phyloP scores from a whole-genome alignment of 495 filamentous ascomycete species.

The Xylaria bambusicola region DNA sequence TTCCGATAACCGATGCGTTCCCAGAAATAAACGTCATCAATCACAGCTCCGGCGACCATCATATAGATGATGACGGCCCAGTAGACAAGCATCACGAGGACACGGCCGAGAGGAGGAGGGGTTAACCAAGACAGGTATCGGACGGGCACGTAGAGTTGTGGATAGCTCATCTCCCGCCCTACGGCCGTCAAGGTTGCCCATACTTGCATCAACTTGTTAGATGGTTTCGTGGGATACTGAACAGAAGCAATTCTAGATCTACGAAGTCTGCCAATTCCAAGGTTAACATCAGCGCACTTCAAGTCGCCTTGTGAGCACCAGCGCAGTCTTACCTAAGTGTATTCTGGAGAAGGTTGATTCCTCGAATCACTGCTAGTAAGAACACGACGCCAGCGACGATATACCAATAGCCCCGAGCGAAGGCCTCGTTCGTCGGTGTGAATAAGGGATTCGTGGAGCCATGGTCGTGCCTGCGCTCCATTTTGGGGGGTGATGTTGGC shows the following conservation, averaged over 20 bases:
- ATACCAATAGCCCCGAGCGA: conserved; percentile 55
- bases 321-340: conserved; percentile 33
- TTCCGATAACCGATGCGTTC: conserved; percentile 76
- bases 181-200: conserved; percentile 72
- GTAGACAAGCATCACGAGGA: conserved; percentile 56
- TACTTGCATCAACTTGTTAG: conserved; percentile 50
- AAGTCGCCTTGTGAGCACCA: not conserved
- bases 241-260: conserved; percentile 38
- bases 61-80: conserved; percentile 60
- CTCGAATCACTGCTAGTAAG: conserved; percentile 37
- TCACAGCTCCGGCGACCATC: conserved; percentile 51
- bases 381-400: conserved; percentile 46
- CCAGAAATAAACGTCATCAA: conserved; percentile 50
- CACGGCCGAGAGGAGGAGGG: conserved; percentile 59
- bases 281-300: conserved; percentile 14
- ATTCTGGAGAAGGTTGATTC: conserved; percentile 40
- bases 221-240: conserved; percentile 65
- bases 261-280: conserved; percentile 37
- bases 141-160: conserved; percentile 57
- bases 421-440: conserved; percentile 39
- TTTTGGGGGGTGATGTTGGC: conserved; percentile 22
- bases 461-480: conserved; percentile 29
- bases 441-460: conserved; percentile 31
- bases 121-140: conserved; percentile 50
- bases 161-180: conserved; percentile 66